Conservation (phyloP, 352 stramenopile species). For the Pelagophyceae sp. region DNA sequence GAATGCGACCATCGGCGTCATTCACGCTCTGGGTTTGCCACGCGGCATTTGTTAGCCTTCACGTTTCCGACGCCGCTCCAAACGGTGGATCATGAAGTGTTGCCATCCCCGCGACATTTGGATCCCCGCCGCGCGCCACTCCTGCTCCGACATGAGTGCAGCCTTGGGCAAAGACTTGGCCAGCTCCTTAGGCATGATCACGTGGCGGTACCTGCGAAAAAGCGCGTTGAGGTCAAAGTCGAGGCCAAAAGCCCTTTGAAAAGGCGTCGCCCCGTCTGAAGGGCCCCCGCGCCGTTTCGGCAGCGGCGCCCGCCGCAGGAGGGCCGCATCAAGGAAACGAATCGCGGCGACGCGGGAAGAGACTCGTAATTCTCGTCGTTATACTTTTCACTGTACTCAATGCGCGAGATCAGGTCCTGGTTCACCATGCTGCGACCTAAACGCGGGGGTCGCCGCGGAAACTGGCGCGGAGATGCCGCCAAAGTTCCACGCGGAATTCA, state of each 20-base stretch:
- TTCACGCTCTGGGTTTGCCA: neutral
- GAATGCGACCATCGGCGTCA: neutral
- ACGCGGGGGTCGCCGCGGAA: too few species aligned
- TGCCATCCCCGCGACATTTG: conserved; percentile 96
- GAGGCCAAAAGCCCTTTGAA: too few species aligned
- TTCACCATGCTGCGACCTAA: conserved; percentile 16
- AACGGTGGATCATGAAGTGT: conserved; percentile 98
- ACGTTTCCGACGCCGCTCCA: conserved; percentile 40
- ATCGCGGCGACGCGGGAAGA: conserved; percentile 53
- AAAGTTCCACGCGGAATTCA: too few species aligned
- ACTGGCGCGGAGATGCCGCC: too few species aligned
- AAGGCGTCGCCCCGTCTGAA: too few species aligned
- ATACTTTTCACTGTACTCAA: conserved; percentile 91
- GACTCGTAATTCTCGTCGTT: conserved; percentile 83
- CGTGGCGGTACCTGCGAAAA: too few species aligned
- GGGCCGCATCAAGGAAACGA: too few species aligned
- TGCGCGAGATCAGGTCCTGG: conserved; percentile 47
- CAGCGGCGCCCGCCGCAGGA: too few species aligned
- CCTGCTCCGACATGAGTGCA: conserved; percentile 82
- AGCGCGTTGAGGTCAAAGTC: too few species aligned
- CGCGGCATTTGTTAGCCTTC: too few species aligned
- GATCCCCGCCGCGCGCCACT: conserved; percentile 93
- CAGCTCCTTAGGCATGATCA: conserved; percentile 57
- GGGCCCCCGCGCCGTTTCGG: too few species aligned
- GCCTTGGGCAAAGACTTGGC: conserved; percentile 85